Conservation (phyloP, 1,139 yeast species). For the Debaryomycetaceae sp. region DNA sequence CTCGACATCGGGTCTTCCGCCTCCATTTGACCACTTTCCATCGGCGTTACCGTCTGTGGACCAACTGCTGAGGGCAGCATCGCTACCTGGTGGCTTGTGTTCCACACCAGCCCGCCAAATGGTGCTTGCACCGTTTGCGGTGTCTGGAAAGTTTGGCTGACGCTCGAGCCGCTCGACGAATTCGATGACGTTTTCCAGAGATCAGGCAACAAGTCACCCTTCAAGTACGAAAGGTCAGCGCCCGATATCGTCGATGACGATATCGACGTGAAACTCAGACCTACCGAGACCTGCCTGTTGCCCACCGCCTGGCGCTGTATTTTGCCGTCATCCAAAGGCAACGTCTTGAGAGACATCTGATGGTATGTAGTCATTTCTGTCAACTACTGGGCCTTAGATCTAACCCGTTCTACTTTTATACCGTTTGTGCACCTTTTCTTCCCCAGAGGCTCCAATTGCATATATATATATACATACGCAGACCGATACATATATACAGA, state of each 20-base stretch:
- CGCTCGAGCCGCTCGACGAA: slow-evolving; percentile 8
- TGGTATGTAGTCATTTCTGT: slow-evolving; percentile 8
- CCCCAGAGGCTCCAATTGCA: slow-evolving; percentile 1
- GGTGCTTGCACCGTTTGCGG: background rate
- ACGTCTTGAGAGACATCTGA: slow-evolving; percentile 11
- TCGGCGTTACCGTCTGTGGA: background rate
- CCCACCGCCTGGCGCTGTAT: background rate
- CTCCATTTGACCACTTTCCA: background rate
- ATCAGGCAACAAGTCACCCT: slow-evolving; percentile 31
- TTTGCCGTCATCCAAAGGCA: slow-evolving; percentile 8
- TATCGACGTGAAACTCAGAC: slow-evolving; percentile 14
- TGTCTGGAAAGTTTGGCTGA: background rate
- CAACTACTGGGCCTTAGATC: background rate
- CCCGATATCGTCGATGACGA: slow-evolving; percentile 20
- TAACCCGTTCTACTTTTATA: background rate
- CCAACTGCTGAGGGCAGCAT: background rate
- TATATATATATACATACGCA: slow-evolving; percentile 5
- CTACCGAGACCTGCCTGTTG: slow-evolving; percentile 10
- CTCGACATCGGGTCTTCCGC: background rate
- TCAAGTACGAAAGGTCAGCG: slow-evolving; percentile 19
- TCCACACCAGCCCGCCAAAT: slow-evolving; percentile 1
- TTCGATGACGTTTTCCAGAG: slow-evolving; percentile 28
- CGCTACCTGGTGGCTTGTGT: background rate
- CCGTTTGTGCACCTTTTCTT: background rate
- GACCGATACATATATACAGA: slow-evolving; percentile 2